Evolutionary conservation across 129 eudicot genomes (phyloP), one percentile per base, ranked within the genome.

Genomic region (Saposhnikovia divaricata): DNA sequence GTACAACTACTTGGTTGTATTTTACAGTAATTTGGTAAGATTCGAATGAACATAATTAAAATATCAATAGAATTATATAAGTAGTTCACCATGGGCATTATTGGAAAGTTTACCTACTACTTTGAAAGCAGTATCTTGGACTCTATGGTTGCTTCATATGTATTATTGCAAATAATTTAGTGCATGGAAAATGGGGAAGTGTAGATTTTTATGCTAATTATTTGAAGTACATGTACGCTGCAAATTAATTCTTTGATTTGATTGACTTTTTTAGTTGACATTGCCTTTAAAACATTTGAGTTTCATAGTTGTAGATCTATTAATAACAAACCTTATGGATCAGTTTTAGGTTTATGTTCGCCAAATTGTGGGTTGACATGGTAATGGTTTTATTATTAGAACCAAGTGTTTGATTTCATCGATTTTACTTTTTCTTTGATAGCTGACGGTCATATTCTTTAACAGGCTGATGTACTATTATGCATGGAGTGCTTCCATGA

Each of bases 401-500:
- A 59, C 25, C 9, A 4, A 6, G 28, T 55, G 31, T 59, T 23
- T 59, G 28, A 55, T 7, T 23, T 59, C 14, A 59, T n/a, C 66
- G 14, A 2, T 23, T 59, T n/a, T 59, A 59, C 31, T n/a, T n/a
- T 13, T 28, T 78, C 47, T 19, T 74, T 9, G n/a, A 74, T 83
- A 51, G 81, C 86, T 82, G 74, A 76, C n/a, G 81, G 46, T 25
- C 51, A 63, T 28, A 55, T 79, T 14, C 31, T 72, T 59, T 83
- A 72, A 78, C 92, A 95, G 99, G 84, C 86, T 72, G 96, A 95
- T 83, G 84, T 85, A 46, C 77, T 84, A n/a, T 85, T 95, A 50
- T 95, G 99, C 87, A 81, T 87, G 83, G 88, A 88, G 80, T 95
- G 99, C 87, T 95, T 79, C 82, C 88, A 85, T n/a, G 93, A 88